These are phyloP conservation scores for Fusarium hostae DNA, from an alignment of 2,329 filamentous ascomycete species.

Conservation along the genomic window DNA sequence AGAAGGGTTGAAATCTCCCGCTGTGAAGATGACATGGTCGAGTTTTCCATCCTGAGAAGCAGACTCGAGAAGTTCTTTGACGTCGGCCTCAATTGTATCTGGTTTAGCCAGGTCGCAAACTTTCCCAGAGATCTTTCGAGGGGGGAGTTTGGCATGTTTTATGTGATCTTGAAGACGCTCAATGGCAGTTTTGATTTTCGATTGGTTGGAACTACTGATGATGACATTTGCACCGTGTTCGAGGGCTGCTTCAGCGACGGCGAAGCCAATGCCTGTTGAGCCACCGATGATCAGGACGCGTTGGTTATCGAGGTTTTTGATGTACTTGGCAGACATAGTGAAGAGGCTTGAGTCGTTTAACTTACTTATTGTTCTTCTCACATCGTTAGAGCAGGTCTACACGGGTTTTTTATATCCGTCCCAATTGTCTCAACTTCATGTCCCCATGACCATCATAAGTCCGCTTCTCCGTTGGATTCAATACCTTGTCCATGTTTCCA, in stretches of 20 bases:
- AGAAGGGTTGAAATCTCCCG: not conserved
- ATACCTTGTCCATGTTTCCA: fast-evolving
- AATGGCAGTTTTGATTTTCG: not conserved
- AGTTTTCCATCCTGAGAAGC: not conserved
- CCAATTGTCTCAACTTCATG: no score
- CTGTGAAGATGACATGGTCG: not conserved
- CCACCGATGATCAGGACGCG: not conserved
- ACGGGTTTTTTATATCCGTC: not conserved
- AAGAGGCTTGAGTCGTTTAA: fast-evolving
- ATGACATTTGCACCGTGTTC: not conserved
- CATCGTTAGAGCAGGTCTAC: fast-evolving
- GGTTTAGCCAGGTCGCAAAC: not conserved
- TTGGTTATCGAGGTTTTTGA: not conserved
- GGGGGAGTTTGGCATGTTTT: fast-evolving
- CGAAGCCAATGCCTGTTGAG: not conserved
- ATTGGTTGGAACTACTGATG: not conserved
- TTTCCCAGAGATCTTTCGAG: not conserved
- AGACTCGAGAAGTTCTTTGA: not conserved
- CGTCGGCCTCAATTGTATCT: not conserved
- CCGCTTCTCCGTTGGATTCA: not conserved
- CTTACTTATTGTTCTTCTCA: not conserved
- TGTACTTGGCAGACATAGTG: not conserved
- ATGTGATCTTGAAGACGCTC: fast-evolving
- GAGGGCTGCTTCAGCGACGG: not conserved
- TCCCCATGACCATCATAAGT: fast-evolving